These are phyloP conservation scores for Metroxylon sagu DNA, from an alignment of 176 grass and related monocot genomes.

Conservation along the genomic window DNA sequence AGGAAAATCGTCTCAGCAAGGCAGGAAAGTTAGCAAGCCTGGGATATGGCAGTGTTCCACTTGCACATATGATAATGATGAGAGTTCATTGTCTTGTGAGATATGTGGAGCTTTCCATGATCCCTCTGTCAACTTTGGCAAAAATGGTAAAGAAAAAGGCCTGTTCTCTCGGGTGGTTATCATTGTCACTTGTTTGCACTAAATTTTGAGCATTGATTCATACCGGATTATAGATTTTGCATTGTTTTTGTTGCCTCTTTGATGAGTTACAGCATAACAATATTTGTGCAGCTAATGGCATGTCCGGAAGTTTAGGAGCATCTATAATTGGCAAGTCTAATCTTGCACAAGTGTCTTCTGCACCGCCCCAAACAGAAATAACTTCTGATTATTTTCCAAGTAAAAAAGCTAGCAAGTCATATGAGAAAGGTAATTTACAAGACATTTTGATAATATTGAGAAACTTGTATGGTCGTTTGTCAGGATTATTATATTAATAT, in stretches of 20 bases:
- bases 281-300: constrained; percentile 29
- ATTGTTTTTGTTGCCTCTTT: too few relatives aligned
- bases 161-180: background rate
- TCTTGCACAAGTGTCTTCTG: constrained; percentile 29
- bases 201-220: too few relatives aligned
- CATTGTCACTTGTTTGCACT: too few relatives aligned
- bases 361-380: constrained; percentile 7
- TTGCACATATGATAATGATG: constrained; percentile 72
- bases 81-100: constrained; percentile 59
- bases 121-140: constrained; percentile 64
- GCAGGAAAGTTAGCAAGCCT: constrained; percentile 8
- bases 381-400: constrained; percentile 7
- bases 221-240: too few relatives aligned
- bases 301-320: constrained; percentile 25
- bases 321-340: constrained; percentile 29
- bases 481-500: too few relatives aligned
- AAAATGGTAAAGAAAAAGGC: constrained; percentile 53
- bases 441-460: constrained; percentile 10
- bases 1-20: constrained; percentile 27
- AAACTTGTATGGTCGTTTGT: constrained; percentile 9
- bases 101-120: constrained; percentile 83
- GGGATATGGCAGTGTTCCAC: constrained; percentile 72
- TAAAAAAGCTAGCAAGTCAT: constrained; percentile 29
- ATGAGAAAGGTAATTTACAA: constrained; percentile 49
- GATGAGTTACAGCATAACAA: too few relatives aligned